A percentile compares a stretch with the other conserved stretches of the same genome.
Conservation (phyloP, 345 rosid genomes). For the rapeseed (Brassica napus) region Da-Ae NC_063448.1:46169001-46169500, state of each 20-base stretch:
- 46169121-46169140: slow-evolving; percentile 72
- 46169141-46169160: slow-evolving; percentile 73
- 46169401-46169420: slow-evolving; percentile 65
- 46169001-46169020: slow-evolving; percentile 74
- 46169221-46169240: slow-evolving; percentile 82
- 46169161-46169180: slow-evolving; percentile 70
- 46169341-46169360: slow-evolving; percentile 55
- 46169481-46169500: slow-evolving; percentile 81
- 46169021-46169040: slow-evolving; percentile 55
- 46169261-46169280: slow-evolving; percentile 72
- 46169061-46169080: slow-evolving; percentile 56
- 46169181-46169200: slow-evolving; percentile 68
- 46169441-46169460: slow-evolving; percentile 68
- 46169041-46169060: slow-evolving; percentile 53
- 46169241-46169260: slow-evolving; percentile 66
- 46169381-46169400: slow-evolving; percentile 52
- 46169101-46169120: slow-evolving; percentile 67
- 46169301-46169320: slow-evolving; percentile 63
- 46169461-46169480: slow-evolving; percentile 68
- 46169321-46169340: slow-evolving; percentile 71
- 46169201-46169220: slow-evolving; percentile 75
- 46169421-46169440: slow-evolving; percentile 72
- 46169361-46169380: slow-evolving; percentile 61
- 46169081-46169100: slow-evolving; percentile 60
- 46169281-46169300: slow-evolving; percentile 67